Percentiles rank a stretch among this genome's conserved stretches.
Evolutionary conservation across 805 yeast species (phyloP).

Genomic region (Soucietia sequanensis): DNA sequence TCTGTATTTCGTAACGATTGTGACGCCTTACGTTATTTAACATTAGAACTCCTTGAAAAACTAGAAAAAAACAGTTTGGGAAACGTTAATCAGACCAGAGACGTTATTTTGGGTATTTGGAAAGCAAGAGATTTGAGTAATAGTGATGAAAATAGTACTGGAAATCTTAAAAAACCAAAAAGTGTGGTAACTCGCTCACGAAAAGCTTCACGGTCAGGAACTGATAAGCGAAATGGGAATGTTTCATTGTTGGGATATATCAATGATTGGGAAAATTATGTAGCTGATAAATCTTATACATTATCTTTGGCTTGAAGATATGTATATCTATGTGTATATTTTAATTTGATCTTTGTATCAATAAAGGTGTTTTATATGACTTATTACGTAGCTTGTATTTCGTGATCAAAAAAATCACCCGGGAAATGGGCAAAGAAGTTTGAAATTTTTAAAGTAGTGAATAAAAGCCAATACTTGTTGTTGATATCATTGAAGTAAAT

Average conservation of each 20-base stretch:
- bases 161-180: slow-evolving; percentile 6
- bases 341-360: too few relatives aligned
- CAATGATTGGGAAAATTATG: slow-evolving; percentile 34
- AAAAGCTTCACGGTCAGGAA: too few relatives aligned
- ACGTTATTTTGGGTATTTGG: slow-evolving; percentile 24
- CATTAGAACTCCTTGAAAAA: slow-evolving; percentile 22
- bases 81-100: slow-evolving; percentile 21
- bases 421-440: too few relatives aligned
- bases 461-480: too few relatives aligned
- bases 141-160: slow-evolving; percentile 18
- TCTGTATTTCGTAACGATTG: slow-evolving; percentile 18
- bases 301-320: slow-evolving; percentile 18
- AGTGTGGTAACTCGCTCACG: neutral
- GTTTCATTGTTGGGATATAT: slow-evolving; percentile 11
- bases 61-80: slow-evolving; percentile 25
- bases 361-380: too few relatives aligned
- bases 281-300: slow-evolving; percentile 22
- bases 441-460: too few relatives aligned
- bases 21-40: slow-evolving; percentile 24
- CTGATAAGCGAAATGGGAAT: too few relatives aligned
- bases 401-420: too few relatives aligned
- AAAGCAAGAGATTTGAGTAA: slow-evolving; percentile 25
- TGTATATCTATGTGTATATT: too few relatives aligned
- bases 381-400: too few relatives aligned
- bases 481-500: too few relatives aligned